These are phyloP conservation scores for Trypanosoma brucei DNA, from an alignment of 208 protist genomes.

Conservation along the genomic window DNA sequence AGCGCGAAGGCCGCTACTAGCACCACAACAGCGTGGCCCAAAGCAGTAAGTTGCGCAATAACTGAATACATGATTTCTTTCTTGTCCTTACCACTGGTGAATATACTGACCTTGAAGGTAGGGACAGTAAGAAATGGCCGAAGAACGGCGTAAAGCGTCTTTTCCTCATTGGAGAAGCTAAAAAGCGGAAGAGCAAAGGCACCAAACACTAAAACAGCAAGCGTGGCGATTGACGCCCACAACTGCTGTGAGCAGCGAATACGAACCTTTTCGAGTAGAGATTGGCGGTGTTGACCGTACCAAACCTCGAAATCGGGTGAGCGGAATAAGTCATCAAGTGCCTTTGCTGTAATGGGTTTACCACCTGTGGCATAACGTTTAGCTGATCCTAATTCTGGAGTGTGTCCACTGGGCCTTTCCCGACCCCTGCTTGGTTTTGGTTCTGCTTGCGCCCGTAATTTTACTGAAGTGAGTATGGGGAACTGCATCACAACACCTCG, in stretches of 20 bases:
- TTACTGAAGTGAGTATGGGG: background rate
- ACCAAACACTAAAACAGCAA: constrained; percentile 33
- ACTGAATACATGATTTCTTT: background rate
- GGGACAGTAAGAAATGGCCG: constrained; percentile 5
- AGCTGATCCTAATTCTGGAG: constrained; percentile 15
- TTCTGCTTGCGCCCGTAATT: background rate
- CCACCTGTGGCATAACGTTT: constrained; percentile 17
- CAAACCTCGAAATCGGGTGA: constrained; percentile 45
- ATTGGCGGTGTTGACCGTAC: constrained; percentile 44
- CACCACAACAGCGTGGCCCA: constrained; percentile 31
- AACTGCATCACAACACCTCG: background rate
- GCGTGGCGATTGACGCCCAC: constrained; percentile 32
- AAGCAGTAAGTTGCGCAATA: background rate
- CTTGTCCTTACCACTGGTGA: background rate
- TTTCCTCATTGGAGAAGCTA: constrained; percentile 44
- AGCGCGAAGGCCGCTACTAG: constrained; percentile 37
- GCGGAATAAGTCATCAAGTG: constrained; percentile 45
- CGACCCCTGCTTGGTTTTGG: background rate
- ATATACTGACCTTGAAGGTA: background rate
- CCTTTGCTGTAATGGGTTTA: constrained; percentile 24
- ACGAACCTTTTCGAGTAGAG: constrained; percentile 36
- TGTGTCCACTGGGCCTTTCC: constrained; percentile 19
- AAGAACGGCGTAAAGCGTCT: constrained; percentile 8
- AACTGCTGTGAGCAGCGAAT: constrained; percentile 27
- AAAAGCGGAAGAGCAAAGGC: constrained; percentile 51